A percentile compares a stretch with the other conserved stretches of the same genome.
These are phyloP conservation scores for Candida ortonii DNA, from an alignment of 805 yeast genomes.

Conservation along the genomic window DNA sequence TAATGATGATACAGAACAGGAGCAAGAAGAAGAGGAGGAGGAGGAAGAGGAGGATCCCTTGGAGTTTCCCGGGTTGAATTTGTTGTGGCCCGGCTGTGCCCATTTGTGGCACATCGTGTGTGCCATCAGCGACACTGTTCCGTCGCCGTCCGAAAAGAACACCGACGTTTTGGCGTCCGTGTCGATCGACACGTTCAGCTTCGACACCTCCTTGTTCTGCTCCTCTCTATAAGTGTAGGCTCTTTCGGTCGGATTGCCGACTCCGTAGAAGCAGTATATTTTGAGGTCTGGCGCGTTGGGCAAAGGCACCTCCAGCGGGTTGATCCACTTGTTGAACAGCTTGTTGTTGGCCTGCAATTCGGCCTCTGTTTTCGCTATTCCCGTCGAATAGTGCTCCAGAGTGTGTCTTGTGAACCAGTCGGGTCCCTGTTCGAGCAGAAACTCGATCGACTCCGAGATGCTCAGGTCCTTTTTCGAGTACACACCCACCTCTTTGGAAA, in stretches of 20 bases:
- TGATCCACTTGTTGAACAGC: conserved; percentile 84
- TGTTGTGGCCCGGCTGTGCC: conserved; percentile 39
- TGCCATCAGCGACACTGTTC: conserved; percentile 84
- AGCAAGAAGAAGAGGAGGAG: no score
- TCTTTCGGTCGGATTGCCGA: conserved; percentile 95
- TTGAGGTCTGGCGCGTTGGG: conserved; percentile 94
- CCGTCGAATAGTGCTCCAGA: conserved; percentile 71
- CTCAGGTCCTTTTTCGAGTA: conserved; percentile 56
- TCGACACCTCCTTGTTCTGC: conserved; percentile 45
- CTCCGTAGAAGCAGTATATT: conserved; percentile 87
- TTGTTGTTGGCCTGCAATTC: conserved; percentile 66
- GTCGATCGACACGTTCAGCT: conserved; percentile 71
- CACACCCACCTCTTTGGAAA: conserved; percentile 44
- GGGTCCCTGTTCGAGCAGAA: conserved; percentile 63
- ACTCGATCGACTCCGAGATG: conserved; percentile 64
- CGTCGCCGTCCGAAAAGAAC: conserved; percentile 88
- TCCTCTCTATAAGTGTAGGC: conserved; percentile 83
- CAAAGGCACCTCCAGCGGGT: conserved; percentile 86
- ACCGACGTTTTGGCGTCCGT: conserved; percentile 65
- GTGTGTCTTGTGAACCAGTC: conserved; percentile 71
- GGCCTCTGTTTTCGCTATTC: conserved; percentile 56
- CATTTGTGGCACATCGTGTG: conserved; percentile 80
- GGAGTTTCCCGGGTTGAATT: conserved; percentile 76
- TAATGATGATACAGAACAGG: no score
- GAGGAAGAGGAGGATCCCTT: no score